These are phyloP conservation scores for Leccinum rimulosum DNA, from an alignment of 768 basidiomycete genomes.

Conservation along the genomic window DNA sequence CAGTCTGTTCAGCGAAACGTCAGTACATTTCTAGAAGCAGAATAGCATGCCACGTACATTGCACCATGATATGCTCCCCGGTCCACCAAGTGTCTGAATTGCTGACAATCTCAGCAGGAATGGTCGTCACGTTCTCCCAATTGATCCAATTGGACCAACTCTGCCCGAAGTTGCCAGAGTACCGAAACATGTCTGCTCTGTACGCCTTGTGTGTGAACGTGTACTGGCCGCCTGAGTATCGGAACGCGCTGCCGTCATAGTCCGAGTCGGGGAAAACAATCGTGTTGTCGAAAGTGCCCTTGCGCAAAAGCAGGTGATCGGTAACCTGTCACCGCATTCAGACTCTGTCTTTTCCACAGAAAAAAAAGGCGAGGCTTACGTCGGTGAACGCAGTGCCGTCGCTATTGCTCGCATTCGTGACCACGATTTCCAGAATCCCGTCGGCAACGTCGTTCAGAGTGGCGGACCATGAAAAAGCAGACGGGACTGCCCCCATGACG, in stretches of 20 bases:
- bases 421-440: constrained; percentile 73
- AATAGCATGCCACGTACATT: constrained; percentile 54
- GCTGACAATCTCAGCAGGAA: constrained; percentile 58
- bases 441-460: constrained; percentile 76
- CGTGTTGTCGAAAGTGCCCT: constrained; percentile 72
- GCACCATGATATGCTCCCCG: constrained; percentile 84
- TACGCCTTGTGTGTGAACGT: constrained; percentile 78
- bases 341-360: neutral
- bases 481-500: constrained; percentile 55
- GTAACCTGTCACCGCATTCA: constrained; percentile 40
- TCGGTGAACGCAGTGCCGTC: constrained; percentile 47
- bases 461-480: constrained; percentile 70
- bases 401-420: constrained; percentile 53
- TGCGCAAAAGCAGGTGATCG: constrained; percentile 80
- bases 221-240: constrained; percentile 60
- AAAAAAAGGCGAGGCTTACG: constrained; percentile 40
- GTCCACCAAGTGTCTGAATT: constrained; percentile 59
- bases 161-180: constrained; percentile 82
- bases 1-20: constrained; percentile 54
- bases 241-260: constrained; percentile 64
- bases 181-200: constrained; percentile 86
- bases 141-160: constrained; percentile 79
- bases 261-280: constrained; percentile 87
- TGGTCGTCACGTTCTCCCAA: constrained; percentile 72
- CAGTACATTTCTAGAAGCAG: neutral